phyloP scores from a whole-genome alignment of 805 yeast genomes.

The Starmerella stigmatis region DNA sequence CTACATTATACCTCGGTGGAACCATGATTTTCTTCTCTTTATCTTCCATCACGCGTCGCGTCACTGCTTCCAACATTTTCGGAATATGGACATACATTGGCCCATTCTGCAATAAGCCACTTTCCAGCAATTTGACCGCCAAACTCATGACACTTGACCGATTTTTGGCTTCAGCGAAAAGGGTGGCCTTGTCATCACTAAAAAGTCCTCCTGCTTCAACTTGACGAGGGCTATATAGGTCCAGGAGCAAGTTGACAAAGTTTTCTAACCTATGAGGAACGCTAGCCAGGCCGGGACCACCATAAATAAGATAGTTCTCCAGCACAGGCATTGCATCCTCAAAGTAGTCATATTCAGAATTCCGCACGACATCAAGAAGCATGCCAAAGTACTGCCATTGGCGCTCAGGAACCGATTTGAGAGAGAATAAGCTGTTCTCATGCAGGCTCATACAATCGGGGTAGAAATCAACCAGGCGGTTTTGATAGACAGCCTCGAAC shows the following conservation, averaged over 20 bases:
- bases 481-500: constrained; percentile 52
- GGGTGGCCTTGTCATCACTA: constrained; percentile 32
- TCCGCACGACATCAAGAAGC: constrained; percentile 34
- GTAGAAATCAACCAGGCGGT: constrained; percentile 61
- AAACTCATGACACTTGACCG: constrained; percentile 55
- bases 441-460: constrained; percentile 70
- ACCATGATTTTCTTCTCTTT: constrained; percentile 6
- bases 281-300: constrained; percentile 39
- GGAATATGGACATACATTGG: constrained; percentile 15
- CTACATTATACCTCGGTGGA: constrained; percentile 37
- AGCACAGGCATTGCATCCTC: constrained; percentile 69
- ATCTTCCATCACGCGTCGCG: constrained; percentile 16
- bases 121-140: constrained; percentile 44
- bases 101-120: constrained; percentile 31
- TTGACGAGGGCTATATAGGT: constrained; percentile 34
- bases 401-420: constrained; percentile 50
- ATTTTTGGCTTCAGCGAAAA: constrained; percentile 48
- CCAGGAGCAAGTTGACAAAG: constrained; percentile 40
- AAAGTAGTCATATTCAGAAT: constrained; percentile 46
- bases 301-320: constrained; percentile 61
- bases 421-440: constrained; percentile 52
- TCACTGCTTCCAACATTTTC: constrained; percentile 10
- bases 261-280: constrained; percentile 35
- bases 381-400: constrained; percentile 65
- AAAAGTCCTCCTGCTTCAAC: neutral